phyloP scores from a whole-genome alignment of 225 moss, liverwort and hornwort species.

The Straminergon stramineum region DNA sequence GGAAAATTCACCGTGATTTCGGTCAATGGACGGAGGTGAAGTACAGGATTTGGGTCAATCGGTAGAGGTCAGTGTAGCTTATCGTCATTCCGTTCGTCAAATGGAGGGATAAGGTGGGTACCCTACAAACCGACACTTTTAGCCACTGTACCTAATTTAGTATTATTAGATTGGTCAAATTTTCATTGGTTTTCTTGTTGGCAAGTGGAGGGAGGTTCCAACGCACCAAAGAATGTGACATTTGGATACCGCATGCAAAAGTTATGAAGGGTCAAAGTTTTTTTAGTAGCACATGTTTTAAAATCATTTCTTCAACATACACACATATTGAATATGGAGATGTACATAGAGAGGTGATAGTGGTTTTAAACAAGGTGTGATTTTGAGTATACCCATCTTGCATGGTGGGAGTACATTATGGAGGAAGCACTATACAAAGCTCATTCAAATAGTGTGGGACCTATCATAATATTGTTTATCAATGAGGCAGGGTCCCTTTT shows the following conservation, averaged over 20 bases:
- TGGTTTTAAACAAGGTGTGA: fast-evolving
- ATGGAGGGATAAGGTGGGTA: too few species aligned
- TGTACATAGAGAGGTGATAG: background rate
- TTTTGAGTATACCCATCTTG: background rate
- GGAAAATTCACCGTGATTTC: background rate
- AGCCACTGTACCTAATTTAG: background rate
- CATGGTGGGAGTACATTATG: fast-evolving
- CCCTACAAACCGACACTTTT: background rate
- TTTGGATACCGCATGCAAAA: background rate
- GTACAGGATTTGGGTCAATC: too few species aligned
- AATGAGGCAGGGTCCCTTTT: background rate
- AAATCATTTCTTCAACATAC: background rate
- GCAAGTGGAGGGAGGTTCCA: background rate
- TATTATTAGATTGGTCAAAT: too few species aligned
- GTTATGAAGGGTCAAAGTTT: background rate
- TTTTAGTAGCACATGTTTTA: background rate
- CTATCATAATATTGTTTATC: background rate
- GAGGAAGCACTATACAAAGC: background rate
- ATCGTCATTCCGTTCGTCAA: too few species aligned
- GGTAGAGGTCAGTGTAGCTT: too few species aligned
- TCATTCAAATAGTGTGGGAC: background rate
- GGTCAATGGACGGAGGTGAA: background rate
- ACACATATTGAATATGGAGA: too few species aligned
- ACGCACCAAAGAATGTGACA: background rate
- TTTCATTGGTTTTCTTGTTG: background rate